Evolutionary conservation across 169 alveolate species (phyloP).

Genomic region (Plasmodium adleri): DNA sequence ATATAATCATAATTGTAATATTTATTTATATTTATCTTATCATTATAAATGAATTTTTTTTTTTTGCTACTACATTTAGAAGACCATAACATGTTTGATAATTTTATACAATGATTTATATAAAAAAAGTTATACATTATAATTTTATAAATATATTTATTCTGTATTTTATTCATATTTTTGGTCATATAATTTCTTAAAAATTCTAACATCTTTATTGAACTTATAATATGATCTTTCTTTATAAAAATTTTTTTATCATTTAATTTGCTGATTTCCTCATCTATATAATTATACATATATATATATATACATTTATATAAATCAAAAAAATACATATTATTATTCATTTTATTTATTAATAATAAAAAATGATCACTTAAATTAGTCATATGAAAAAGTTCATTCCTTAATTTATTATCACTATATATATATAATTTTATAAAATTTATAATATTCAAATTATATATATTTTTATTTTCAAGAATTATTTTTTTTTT

Average conservation of each 20-base stretch:
- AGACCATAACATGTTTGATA: neutral
- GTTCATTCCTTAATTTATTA: constrained; percentile 9
- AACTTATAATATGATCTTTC: neutral
- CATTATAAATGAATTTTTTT: neutral
- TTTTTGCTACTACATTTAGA: neutral
- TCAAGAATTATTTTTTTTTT: neutral
- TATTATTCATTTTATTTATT: constrained; percentile 9
- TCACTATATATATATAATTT: constrained; percentile 30
- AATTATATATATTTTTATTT: neutral
- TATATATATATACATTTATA: constrained; percentile 15
- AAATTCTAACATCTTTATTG: constrained; percentile 8
- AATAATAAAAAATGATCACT: constrained; percentile 18
- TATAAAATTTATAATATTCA: constrained; percentile 22
- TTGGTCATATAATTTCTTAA: constrained; percentile 3
- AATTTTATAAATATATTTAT: constrained; percentile 19
- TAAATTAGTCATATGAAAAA: constrained; percentile 2
- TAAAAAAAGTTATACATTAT: constrained; percentile 41
- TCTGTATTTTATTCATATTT: constrained; percentile 24
- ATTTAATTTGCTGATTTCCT: neutral
- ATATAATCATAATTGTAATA: neutral
- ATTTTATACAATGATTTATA: neutral
- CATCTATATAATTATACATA: neutral
- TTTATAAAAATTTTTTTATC: constrained; percentile 20
- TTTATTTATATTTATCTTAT: too few species aligned
- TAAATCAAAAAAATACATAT: constrained; percentile 7